A percentile compares a stretch with the other conserved stretches of the same genome.
Evolutionary conservation across 192 early-diverging fungal species (phyloP).

Genomic region (Phycomyces blakesleeanus): DNA sequence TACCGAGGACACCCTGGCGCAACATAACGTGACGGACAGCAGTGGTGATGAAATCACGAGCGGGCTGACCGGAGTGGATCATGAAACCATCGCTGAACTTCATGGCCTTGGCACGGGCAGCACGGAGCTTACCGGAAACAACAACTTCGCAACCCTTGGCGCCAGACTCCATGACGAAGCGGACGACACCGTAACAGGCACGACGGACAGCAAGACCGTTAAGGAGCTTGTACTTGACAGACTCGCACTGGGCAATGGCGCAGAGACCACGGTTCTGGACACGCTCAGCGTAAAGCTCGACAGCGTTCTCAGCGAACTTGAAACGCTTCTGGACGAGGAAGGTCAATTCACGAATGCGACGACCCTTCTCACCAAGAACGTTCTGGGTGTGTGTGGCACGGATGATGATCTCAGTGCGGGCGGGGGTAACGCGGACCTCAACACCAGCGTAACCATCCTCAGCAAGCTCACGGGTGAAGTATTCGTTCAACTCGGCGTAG

Average conservation of each 20-base stretch:
- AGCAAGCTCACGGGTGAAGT: conserved; percentile 95
- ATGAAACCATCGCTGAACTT: conserved; percentile 99
- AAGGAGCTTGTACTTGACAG: conserved; percentile 96
- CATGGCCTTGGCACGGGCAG: conserved; percentile 99
- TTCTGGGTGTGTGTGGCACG: conserved; percentile 97
- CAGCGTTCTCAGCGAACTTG: conserved; percentile 98
- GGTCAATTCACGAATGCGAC: conserved; percentile 98
- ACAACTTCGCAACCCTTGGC: conserved; percentile 99
- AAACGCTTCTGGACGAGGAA: conserved; percentile 99
- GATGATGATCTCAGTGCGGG: conserved; percentile 99
- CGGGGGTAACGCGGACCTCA: conserved; percentile 98
- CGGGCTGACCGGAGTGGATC: conserved; percentile 99
- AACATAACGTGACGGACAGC: conserved; percentile 97
- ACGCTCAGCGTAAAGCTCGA: conserved; percentile 98
- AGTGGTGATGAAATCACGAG: conserved; percentile 90
- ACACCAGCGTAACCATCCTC: conserved; percentile 99
- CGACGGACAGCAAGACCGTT: conserved; percentile 95
- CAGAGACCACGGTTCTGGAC: conserved; percentile 96
- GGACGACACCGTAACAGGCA: conserved; percentile 97
- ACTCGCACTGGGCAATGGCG: conserved; percentile 98
- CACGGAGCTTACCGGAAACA: conserved; percentile 98
- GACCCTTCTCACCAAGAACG: conserved; percentile 97
- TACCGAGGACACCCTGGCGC: conserved; percentile 97
- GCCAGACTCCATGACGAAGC: conserved; percentile 98
- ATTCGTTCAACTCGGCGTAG: conserved; percentile 99